Evolutionary conservation across 2,329 filamentous ascomycete genomes (phyloP), one percentile per base, ranked within the genome.

Genomic region (Aureobasidium sp.): DNA sequence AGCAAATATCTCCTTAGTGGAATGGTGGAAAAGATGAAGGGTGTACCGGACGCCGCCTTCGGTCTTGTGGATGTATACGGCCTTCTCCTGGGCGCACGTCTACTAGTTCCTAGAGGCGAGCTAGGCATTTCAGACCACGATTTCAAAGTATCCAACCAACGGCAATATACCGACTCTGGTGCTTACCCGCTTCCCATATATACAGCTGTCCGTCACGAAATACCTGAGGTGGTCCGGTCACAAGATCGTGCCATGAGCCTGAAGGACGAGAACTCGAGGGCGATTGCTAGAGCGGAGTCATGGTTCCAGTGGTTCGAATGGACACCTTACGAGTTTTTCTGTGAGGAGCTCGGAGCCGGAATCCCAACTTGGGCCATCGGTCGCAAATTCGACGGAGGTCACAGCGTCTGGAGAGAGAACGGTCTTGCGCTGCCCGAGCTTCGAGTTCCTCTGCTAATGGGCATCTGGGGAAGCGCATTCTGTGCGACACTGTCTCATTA

Each of bases 281-380:
- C 57, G 14, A 32, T 49, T 6, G 79, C 81, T 4, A 75, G 74
- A 60, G 76, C 81, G 63, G 88, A 95, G 69, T 82, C 91, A 2
- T 97, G 92, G 90, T 99, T 97, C 68, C 93, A 99, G 69, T 97
- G 94, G 93, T 97, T 94, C 67, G 94, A 99, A 70, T 88, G 93
- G 68, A 95, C 91, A 0, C 93, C 93, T 0, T 97, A 95, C 70
- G 93, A 97, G 72, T 88, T 97, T 71, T 97, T 94, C 74, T 96
- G 91, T 67, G 93, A 97, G 73, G 93, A 97, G 70, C 86, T 96
- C 55, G 82, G 83, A 29, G 91, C 93, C 2, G 93, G 94, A 3
- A 97, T 99, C 64, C 94, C 94, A 0, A 96, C 90, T 0, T 99
- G 93, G 91, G 90, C 91, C 7, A 78, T 97, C 63, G 94, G 94